Percentiles rank a stretch among this genome's conserved stretches.
Conservation (phyloP, 495 filamentous ascomycete genomes). For the Aspergillus affinis region DNA sequence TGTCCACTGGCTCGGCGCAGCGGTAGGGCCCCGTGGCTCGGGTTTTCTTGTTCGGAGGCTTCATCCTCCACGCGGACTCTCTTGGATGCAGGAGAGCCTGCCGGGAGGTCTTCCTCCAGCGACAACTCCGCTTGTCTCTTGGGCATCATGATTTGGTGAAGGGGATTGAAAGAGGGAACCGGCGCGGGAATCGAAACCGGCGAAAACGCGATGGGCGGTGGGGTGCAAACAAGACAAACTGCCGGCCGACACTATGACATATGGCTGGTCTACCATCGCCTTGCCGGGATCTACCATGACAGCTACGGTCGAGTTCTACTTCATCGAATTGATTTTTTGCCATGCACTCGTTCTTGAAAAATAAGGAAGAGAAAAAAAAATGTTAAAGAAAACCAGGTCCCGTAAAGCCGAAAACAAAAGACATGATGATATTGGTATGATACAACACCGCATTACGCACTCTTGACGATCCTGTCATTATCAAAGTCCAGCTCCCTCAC, state of each 20-base stretch:
- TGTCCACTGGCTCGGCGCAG: slow-evolving; percentile 38
- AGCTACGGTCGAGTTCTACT: slow-evolving; percentile 14
- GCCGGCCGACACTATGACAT: slow-evolving; percentile 12
- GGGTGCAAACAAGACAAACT: slow-evolving; percentile 49
- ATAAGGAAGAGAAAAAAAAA: not conserved
- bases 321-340: slow-evolving; percentile 19
- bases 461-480: slow-evolving; percentile 69
- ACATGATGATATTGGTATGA: slow-evolving; percentile 34
- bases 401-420: slow-evolving; percentile 27
- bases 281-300: slow-evolving; percentile 14
- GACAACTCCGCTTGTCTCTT: slow-evolving; percentile 78
- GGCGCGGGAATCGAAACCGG: slow-evolving; percentile 14
- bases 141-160: slow-evolving; percentile 51
- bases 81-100: slow-evolving; percentile 74
- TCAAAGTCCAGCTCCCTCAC: slow-evolving; percentile 77
- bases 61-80: slow-evolving; percentile 65
- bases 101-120: slow-evolving; percentile 61
- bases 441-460: slow-evolving; percentile 57
- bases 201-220: slow-evolving; percentile 17
- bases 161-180: not conserved
- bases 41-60: slow-evolving; percentile 26
- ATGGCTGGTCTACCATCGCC: slow-evolving; percentile 7
- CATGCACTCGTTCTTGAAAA: slow-evolving; percentile 21
- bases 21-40: slow-evolving; percentile 40
- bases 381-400: slow-evolving; percentile 19